phyloP scores from a whole-genome alignment of 116 monocot species.

The Posidonia oceanica region DNA sequence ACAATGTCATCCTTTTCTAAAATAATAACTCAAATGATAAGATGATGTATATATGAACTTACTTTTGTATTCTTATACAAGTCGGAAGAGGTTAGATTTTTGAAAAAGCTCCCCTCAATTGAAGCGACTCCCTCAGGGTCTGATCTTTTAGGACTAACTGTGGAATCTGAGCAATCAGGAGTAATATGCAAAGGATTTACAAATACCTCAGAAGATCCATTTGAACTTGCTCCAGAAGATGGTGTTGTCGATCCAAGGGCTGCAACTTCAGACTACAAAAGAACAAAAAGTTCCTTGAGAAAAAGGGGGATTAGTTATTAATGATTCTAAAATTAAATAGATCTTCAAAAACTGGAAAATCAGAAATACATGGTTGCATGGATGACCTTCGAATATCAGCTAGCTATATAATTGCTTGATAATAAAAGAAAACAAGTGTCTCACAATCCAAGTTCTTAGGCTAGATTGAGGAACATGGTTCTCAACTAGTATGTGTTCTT shows the following conservation, averaged over 20 bases:
- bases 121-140: conserved; percentile 9
- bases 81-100: conserved; percentile 73
- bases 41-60: no score
- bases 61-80: conserved; percentile 83
- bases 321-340: neutral
- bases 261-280: conserved; percentile 51
- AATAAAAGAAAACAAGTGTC: no score
- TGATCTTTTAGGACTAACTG: neutral
- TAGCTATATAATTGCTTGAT: no score
- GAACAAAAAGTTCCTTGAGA: neutral
- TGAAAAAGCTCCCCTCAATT: conserved; percentile 63
- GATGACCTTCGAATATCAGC: no score
- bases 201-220: conserved; percentile 3
- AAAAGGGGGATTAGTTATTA: neutral
- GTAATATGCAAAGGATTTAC: neutral
- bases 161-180: neutral
- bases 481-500: no score
- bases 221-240: conserved; percentile 17
- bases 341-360: neutral
- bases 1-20: no score
- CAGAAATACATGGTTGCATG: no score
- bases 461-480: no score
- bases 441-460: no score
- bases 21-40: no score
- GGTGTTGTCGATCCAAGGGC: conserved; percentile 14